Base-by-base conservation (phyloP, 371 early-diverging fungal species). In the Syncephalastrum racemosum region DNA sequence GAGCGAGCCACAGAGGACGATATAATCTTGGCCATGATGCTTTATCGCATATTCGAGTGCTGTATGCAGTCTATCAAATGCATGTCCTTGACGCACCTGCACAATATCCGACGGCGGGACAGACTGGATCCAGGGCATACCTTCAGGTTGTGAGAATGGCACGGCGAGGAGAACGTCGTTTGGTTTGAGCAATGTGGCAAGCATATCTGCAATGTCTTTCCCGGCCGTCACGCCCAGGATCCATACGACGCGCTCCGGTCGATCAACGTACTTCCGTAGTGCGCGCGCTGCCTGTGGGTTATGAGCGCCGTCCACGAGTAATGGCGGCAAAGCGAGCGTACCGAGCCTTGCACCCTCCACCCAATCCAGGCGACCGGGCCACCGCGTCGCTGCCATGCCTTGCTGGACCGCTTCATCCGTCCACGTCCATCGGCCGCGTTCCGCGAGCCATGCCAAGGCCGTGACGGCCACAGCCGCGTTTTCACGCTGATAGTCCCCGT, bases 301-400 rank as follows among this genome's bases (percentile, higher is more conserved):
- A 66, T 97, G 96, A 1, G 95, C 94, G 10, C 95, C 97, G 63
- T 97, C 95, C 0, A 92, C 79, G 16, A 94, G 68, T 7, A 93
- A 58, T 36, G 53, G 41, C 19, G 42, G 54, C 7, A 52, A 27
- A 2, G 22, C 1, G 2, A 16, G 60, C 14, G 46, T 39, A 15
- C 43, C 22, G 19, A 58, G 8, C 10, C 20, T 14, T 6, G 53
- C 8, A 16, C 18, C 3, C 16, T 40, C 55, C 7, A 89, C 56
- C 83, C 87, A 88, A 48, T 94, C 90, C 53, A 97, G 61, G 15
- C 97, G 78, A 3, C 94, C 95, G 0, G 91, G 93, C 92, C 94
- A 94, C 24, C 77, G 62, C 1, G 89, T 86, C 4, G 67, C 59
- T 15, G 67, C 59, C 67, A 90, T 81, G 0, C 90, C 90, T 4